phyloP scores from a whole-genome alignment of 1,284 basidiomycete species.

The Flammula alnicola region DNA sequence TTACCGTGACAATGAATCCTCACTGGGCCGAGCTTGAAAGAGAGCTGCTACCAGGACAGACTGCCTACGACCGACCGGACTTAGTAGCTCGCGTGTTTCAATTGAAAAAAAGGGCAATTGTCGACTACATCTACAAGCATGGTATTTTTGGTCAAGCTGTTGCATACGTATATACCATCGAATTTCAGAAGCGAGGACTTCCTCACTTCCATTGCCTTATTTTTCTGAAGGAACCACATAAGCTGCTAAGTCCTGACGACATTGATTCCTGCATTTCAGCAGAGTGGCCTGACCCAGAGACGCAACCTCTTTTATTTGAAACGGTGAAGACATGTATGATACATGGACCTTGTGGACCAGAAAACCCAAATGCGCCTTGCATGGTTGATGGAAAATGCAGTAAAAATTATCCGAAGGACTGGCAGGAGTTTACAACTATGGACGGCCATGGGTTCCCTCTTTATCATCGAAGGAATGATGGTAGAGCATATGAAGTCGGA shows the following conservation, averaged over 20 bases:
- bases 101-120: conserved; percentile 41
- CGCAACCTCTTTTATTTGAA: conserved; percentile 42
- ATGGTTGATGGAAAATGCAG: conserved; percentile 46
- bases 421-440: conserved; percentile 37
- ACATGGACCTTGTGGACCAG: conserved; percentile 48
- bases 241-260: conserved; percentile 35
- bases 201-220: conserved; percentile 53
- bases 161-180: conserved; percentile 48
- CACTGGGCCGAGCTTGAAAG: conserved; percentile 47
- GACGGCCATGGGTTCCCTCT: conserved; percentile 43
- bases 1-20: conserved; percentile 53
- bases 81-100: conserved; percentile 50
- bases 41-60: conserved; percentile 44
- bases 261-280: conserved; percentile 49
- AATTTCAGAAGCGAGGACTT: conserved; percentile 55
- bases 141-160: conserved; percentile 38
- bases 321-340: conserved; percentile 43
- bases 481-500: conserved; percentile 29
- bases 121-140: conserved; percentile 41
- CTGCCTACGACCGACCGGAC: conserved; percentile 46
- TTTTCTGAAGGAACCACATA: conserved; percentile 36
- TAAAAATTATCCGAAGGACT: conserved; percentile 46
- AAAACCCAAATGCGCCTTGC: conserved; percentile 39
- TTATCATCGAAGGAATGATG: conserved; percentile 40
- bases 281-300: conserved; percentile 42